These are phyloP conservation scores for Tremella yokohamensis DNA, from an alignment of 768 basidiomycete species.

Conservation along the genomic window DNA sequence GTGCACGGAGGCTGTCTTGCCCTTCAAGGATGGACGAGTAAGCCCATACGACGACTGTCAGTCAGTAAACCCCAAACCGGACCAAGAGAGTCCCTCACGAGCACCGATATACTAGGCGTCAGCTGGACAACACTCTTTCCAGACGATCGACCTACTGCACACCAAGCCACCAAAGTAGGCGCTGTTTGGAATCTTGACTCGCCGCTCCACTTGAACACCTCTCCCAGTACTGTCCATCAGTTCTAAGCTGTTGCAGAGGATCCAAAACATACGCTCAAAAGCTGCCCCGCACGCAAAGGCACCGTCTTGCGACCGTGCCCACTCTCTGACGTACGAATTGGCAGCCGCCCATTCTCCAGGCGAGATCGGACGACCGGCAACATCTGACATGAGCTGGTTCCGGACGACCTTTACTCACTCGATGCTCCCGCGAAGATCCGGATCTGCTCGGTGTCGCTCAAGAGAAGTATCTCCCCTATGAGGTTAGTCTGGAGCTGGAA, in stretches of 20 bases:
- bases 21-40: constrained; percentile 18
- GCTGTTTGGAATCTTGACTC: constrained; percentile 12
- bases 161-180: constrained; percentile 17
- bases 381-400: constrained; percentile 1
- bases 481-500: no score
- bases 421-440: constrained; percentile 22
- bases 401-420: constrained; percentile 7
- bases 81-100: constrained; percentile 1
- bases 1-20: constrained; percentile 5
- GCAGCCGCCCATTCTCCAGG: constrained; percentile 24
- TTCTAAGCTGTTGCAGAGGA: background rate
- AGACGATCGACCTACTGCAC: constrained; percentile 10
- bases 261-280: constrained; percentile 11
- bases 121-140: background rate
- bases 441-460: constrained; percentile 25
- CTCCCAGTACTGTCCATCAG: constrained; percentile 10
- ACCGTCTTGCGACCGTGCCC: constrained; percentile 21
- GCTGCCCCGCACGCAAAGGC: constrained; percentile 14
- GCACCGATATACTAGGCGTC: constrained; percentile 13
- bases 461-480: constrained; percentile 8
- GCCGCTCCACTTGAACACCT: constrained; percentile 14
- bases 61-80: background rate
- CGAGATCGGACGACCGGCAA: constrained; percentile 18
- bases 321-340: constrained; percentile 20
- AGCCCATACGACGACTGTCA: constrained; percentile 20